Percentiles rank a stretch among this genome's conserved stretches.
These are phyloP conservation scores for Eimeria maxima DNA, from an alignment of 169 alveolate species.

Conservation along the genomic window DNA sequence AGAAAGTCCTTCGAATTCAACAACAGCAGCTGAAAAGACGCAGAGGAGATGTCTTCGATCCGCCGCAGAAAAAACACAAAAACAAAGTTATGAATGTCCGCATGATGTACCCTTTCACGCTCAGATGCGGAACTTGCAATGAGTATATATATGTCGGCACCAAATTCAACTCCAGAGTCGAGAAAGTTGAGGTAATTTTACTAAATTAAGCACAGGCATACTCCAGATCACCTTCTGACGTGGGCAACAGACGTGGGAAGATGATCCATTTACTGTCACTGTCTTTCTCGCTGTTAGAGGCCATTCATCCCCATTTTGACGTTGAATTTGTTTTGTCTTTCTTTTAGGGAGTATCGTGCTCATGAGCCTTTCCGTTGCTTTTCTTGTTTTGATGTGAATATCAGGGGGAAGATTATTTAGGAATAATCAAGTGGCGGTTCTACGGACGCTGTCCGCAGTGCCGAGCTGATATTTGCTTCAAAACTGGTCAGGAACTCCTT, in stretches of 20 bases:
- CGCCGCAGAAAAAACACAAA: conserved; percentile 83
- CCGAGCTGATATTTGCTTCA: conserved; percentile 97
- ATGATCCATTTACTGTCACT: not conserved
- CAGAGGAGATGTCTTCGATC: conserved; percentile 53
- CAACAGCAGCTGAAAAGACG: conserved; percentile 85
- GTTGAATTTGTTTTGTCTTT: not conserved
- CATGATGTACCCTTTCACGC: conserved; percentile 99
- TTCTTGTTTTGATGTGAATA: conserved; percentile 60
- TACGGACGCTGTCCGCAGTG: conserved; percentile 99
- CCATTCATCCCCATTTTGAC: no score
- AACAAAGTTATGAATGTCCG: conserved; percentile 95
- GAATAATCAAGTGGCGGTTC: conserved; percentile 98
- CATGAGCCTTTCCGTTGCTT: not conserved
- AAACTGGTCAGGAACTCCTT: conserved; percentile 86
- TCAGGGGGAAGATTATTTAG: conserved; percentile 97
- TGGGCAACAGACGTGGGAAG: not conserved
- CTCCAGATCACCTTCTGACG: not conserved
- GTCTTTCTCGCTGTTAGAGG: no score
- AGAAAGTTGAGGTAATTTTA: conserved; percentile 88
- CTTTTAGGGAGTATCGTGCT: not conserved
- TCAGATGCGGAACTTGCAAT: conserved; percentile 97
- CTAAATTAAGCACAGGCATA: not conserved
- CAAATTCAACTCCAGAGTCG: conserved; percentile 97
- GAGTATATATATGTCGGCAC: conserved; percentile 99
- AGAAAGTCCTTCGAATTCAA: conserved; percentile 89